A percentile compares a stretch with the other conserved stretches of the same genome.
These are phyloP conservation scores for Coffea eugenioides DNA, from an alignment of 257 asterid species.

Conservation along the genomic window DNA sequence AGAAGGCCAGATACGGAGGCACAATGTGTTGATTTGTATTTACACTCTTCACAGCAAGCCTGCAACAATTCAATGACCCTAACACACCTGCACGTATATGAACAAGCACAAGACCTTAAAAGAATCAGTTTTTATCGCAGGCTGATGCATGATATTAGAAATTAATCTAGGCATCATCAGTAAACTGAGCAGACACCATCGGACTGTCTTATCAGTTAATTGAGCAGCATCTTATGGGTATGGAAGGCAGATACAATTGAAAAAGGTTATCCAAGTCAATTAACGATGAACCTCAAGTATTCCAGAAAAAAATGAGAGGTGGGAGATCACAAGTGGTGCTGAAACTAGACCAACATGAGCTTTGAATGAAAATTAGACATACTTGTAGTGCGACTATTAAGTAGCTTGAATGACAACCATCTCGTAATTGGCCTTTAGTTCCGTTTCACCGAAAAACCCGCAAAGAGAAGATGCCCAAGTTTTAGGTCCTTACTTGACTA, in stretches of 20 bases:
- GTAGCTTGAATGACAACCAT: background rate
- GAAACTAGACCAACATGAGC: background rate
- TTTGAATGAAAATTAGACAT: background rate
- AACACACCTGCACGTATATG: slow-evolving; percentile 56
- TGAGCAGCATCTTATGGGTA: background rate
- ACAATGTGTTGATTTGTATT: slow-evolving; percentile 86
- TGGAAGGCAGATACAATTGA: background rate
- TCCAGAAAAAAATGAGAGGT: too few relatives aligned
- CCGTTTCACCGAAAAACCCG: too few relatives aligned
- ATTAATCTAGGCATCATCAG: too few relatives aligned
- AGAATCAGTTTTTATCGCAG: background rate
- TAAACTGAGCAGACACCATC: background rate
- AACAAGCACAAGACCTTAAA: background rate
- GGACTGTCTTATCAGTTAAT: background rate
- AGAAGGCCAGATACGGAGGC: slow-evolving; percentile 78
- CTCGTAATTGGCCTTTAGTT: too few relatives aligned
- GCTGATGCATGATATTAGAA: background rate
- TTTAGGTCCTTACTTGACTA: too few relatives aligned
- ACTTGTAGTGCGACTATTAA: background rate
- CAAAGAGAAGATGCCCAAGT: too few relatives aligned
- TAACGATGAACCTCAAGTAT: too few relatives aligned
- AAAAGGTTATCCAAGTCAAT: background rate
- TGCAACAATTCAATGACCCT: slow-evolving; percentile 74
- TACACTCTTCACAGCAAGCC: slow-evolving; percentile 81
- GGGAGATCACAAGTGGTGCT: background rate